phyloP scores from a whole-genome alignment of 495 filamentous ascomycete genomes.

The Neurospora tetraspora region DNA sequence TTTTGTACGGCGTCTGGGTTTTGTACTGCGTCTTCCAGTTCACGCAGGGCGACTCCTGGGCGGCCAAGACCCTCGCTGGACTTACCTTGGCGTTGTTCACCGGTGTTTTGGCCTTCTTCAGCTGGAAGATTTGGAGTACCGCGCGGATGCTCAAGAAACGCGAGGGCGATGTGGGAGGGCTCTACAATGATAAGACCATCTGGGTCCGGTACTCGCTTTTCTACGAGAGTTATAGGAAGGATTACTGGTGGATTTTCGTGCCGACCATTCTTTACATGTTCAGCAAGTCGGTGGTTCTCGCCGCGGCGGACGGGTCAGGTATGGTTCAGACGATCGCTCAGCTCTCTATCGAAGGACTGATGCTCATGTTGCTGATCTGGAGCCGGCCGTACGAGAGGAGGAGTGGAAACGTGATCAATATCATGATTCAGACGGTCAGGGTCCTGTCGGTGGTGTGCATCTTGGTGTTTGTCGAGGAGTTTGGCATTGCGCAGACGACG shows the following conservation, averaged over 20 bases:
- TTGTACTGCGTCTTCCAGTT: constrained; percentile 96
- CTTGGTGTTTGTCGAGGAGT: constrained; percentile 85
- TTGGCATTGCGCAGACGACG: constrained; percentile 86
- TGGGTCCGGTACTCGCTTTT: constrained; percentile 96
- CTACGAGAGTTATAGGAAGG: constrained; percentile 88
- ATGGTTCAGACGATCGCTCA: constrained; percentile 69
- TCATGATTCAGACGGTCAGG: constrained; percentile 87
- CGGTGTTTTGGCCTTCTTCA: constrained; percentile 64
- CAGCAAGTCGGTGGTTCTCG: constrained; percentile 77
- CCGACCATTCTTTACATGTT: constrained; percentile 90
- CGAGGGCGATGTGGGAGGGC: constrained; percentile 60
- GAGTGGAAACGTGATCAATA: constrained; percentile 86
- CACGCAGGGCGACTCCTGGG: constrained; percentile 90
- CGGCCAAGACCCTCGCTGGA: constrained; percentile 74
- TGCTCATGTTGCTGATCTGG: constrained; percentile 66
- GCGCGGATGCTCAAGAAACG: constrained; percentile 62
- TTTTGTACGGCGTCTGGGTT: constrained; percentile 92
- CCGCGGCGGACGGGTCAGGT: constrained; percentile 78
- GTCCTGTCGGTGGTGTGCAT: constrained; percentile 84
- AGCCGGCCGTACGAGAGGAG: constrained; percentile 75
- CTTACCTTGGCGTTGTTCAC: constrained; percentile 78
- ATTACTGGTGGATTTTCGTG: constrained; percentile 95
- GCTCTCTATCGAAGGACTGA: constrained; percentile 67
- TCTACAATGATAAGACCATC: constrained; percentile 83
- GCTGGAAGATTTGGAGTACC: constrained; percentile 66